phyloP scores from a whole-genome alignment of 169 alveolate species.

The Theileria parva region DNA sequence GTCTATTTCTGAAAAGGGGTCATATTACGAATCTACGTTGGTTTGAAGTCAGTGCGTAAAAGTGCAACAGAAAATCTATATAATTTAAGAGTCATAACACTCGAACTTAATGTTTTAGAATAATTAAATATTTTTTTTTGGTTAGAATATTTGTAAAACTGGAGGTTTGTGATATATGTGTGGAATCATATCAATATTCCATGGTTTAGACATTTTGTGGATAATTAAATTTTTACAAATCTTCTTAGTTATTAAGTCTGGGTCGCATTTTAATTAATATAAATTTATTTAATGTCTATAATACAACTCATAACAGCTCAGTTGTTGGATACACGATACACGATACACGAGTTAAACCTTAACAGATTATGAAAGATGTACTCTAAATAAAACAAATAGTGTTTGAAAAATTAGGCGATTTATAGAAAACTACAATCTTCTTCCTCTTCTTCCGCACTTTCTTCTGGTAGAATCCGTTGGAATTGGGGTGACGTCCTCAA shows the following conservation, averaged over 20 bases:
- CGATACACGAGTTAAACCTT: background rate
- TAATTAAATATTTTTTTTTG: background rate
- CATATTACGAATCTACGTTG: background rate
- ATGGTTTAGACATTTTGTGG: background rate
- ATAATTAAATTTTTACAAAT: too few relatives aligned
- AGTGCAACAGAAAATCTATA: background rate
- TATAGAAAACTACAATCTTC: slow-evolving; percentile 89
- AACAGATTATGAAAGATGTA: background rate
- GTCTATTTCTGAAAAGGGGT: background rate
- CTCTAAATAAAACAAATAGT: background rate
- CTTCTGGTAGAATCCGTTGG: slow-evolving; percentile 99
- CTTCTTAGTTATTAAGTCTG: too few relatives aligned
- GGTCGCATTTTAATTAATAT: background rate
- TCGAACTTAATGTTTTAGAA: too few relatives aligned
- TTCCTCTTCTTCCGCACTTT: slow-evolving; percentile 99
- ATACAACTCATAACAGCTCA: background rate
- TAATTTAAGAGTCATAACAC: background rate
- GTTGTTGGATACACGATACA: too few relatives aligned
- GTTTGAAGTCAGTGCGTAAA: background rate
- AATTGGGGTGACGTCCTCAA: slow-evolving; percentile 99
- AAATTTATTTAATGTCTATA: background rate
- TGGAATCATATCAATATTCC: background rate
- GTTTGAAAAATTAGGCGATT: slow-evolving; percentile 7
- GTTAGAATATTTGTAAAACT: background rate
- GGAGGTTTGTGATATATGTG: background rate